Evolutionary conservation across 2,329 filamentous ascomycete species (phyloP).

Genomic region (Cadophora gregata): DNA sequence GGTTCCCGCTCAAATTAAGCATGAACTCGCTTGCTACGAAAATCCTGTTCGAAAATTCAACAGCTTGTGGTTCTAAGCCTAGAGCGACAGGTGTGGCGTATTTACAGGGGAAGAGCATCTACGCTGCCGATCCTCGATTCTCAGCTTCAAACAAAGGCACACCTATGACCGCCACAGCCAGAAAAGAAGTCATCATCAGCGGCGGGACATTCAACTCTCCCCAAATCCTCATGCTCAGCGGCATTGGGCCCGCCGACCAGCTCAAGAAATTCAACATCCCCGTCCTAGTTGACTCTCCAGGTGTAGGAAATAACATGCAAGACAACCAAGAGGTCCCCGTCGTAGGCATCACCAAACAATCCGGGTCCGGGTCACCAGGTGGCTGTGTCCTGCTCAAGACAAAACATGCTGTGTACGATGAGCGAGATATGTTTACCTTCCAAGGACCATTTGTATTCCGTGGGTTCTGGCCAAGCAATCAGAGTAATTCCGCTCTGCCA

Average conservation of each 20-base stretch:
- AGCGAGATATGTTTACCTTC: slow-evolving; percentile 45
- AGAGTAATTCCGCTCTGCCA: slow-evolving; percentile 2
- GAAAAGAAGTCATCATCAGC: slow-evolving; percentile 50
- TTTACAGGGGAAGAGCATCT: slow-evolving; percentile 49
- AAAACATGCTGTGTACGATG: slow-evolving; percentile 47
- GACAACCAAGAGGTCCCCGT: slow-evolving; percentile 57
- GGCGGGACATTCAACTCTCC: slow-evolving; percentile 54
- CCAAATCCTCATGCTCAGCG: slow-evolving; percentile 53
- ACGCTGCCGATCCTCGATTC: slow-evolving; percentile 50
- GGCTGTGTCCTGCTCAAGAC: slow-evolving; percentile 34
- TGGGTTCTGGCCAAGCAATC: slow-evolving; percentile 42
- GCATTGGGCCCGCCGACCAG: slow-evolving; percentile 49
- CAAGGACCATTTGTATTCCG: slow-evolving; percentile 37
- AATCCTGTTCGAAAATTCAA: slow-evolving; percentile 46
- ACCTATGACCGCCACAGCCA: slow-evolving; percentile 41
- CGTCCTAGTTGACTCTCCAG: slow-evolving; percentile 61
- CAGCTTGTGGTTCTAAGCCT: slow-evolving; percentile 36
- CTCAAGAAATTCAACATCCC: slow-evolving; percentile 52
- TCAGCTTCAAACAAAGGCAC: slow-evolving; percentile 32
- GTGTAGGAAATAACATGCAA: slow-evolving; percentile 68
- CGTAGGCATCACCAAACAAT: slow-evolving; percentile 48
- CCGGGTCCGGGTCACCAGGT: slow-evolving; percentile 57
- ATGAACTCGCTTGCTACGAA: slow-evolving; percentile 47
- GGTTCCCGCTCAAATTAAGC: slow-evolving; percentile 30
- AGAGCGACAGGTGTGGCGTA: slow-evolving; percentile 51